Percentiles rank a stretch among this genome's conserved stretches.
Conservation (phyloP, 768 basidiomycete genomes). For the Filobasidium wieringae region DNA sequence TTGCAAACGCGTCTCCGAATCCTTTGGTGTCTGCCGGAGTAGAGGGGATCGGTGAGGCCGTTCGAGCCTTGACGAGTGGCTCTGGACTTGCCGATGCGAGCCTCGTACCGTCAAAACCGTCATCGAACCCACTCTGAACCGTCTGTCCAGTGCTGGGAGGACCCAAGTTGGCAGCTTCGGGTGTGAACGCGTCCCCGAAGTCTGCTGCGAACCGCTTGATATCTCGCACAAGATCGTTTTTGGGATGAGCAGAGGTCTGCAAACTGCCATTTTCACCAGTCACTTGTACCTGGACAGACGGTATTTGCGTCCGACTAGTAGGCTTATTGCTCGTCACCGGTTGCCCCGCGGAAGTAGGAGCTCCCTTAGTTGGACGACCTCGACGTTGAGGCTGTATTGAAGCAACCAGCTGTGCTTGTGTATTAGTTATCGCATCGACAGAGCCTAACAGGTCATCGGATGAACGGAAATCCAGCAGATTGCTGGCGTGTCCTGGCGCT, state of each 20-base stretch:
- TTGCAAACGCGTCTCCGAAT: constrained; percentile 18
- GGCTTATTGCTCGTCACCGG: neutral
- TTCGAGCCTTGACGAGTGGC: neutral
- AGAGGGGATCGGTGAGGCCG: neutral
- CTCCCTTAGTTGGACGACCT: constrained; percentile 25
- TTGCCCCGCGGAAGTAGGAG: neutral
- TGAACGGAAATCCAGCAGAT: constrained; percentile 12
- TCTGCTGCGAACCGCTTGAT: constrained; percentile 10
- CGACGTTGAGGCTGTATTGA: constrained; percentile 33
- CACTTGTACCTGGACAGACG: constrained; percentile 1
- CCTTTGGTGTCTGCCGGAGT: constrained; percentile 4
- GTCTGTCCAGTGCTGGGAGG: neutral
- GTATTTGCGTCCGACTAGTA: neutral
- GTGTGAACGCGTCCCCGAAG: constrained; percentile 6
- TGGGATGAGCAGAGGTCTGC: neutral
- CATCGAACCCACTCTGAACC: constrained; percentile 18
- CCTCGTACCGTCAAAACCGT: constrained; percentile 17
- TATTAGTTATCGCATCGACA: neutral
- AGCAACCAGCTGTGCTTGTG: constrained; percentile 13
- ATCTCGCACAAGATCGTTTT: constrained; percentile 5
- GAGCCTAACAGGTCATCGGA: neutral
- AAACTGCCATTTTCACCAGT: neutral
- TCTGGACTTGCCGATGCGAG: neutral
- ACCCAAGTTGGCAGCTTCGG: neutral
- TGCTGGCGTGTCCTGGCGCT: neutral